Conservation (phyloP, 768 basidiomycete species). For the Inosperma sp. region DNA sequence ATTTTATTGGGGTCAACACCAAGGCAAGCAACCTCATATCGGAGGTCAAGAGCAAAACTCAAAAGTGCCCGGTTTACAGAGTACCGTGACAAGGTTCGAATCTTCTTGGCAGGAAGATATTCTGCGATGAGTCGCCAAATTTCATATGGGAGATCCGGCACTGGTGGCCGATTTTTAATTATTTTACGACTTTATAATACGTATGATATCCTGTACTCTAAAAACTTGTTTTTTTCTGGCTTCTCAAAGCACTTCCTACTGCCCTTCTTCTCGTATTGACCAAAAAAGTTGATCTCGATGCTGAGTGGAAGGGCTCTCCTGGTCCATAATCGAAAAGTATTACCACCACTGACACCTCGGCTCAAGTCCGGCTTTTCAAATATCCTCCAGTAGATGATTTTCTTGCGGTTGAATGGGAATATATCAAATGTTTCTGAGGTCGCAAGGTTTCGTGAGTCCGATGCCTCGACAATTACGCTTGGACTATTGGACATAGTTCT, state of each 20-base stretch:
- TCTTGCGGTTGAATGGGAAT: not conserved
- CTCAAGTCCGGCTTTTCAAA: not conserved
- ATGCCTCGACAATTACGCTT: not conserved
- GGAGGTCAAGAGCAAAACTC: too few species aligned
- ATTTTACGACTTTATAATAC: not conserved
- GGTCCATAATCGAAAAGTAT: not conserved
- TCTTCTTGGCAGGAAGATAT: too few species aligned
- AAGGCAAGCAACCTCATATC: too few species aligned
- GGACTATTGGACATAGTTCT: not conserved
- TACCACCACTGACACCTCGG: not conserved
- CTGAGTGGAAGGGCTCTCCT: constrained; percentile 1
- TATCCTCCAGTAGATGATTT: not conserved
- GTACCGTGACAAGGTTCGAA: too few species aligned
- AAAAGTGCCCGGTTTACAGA: too few species aligned
- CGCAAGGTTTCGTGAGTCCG: not conserved
- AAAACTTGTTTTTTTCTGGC: not conserved
- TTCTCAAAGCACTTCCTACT: not conserved
- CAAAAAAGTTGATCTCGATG: not conserved
- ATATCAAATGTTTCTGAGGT: not conserved
- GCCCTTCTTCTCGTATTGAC: not conserved
- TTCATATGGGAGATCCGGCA: too few species aligned
- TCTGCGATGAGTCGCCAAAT: too few species aligned
- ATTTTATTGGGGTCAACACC: too few species aligned
- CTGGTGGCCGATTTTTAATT: too few species aligned
- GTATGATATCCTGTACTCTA: not conserved